A percentile compares a stretch with the other conserved stretches of the same genome.
These are phyloP conservation scores for Aschersonia sp. DNA, from an alignment of 2,329 filamentous ascomycete genomes.

Conservation along the genomic window DNA sequence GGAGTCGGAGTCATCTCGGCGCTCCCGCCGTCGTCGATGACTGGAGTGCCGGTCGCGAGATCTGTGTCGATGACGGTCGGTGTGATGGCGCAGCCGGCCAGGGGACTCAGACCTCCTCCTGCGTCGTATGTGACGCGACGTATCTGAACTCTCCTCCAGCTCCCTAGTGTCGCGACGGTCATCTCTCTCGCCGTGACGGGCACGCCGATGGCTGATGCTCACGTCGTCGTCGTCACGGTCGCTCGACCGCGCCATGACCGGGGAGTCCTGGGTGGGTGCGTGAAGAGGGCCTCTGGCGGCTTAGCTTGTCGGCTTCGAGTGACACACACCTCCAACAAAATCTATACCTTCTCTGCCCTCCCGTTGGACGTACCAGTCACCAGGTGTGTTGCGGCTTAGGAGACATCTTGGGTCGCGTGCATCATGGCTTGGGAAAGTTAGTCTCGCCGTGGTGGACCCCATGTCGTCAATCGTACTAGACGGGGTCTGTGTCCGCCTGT, in stretches of 20 bases:
- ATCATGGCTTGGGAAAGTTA: too few species aligned
- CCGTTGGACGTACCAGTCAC: too few species aligned
- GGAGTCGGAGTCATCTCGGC: conserved; percentile 8
- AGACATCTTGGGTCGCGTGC: too few species aligned
- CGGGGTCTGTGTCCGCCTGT: neutral
- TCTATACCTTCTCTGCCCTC: too few species aligned
- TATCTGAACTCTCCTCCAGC: conserved; percentile 9
- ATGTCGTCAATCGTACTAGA: too few species aligned
- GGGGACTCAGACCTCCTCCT: conserved; percentile 14
- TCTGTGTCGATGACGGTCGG: conserved; percentile 10
- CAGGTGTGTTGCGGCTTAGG: too few species aligned
- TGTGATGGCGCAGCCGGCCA: conserved; percentile 5
- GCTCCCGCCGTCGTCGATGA: conserved; percentile 10
- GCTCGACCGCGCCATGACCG: neutral
- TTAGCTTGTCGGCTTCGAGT: too few species aligned
- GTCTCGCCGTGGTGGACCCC: too few species aligned
- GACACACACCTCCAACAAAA: too few species aligned
- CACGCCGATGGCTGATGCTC: conserved; percentile 2
- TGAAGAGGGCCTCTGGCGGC: too few species aligned
- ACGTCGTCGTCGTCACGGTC: neutral
- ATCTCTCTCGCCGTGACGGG: conserved; percentile 1
- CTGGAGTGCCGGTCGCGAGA: conserved; percentile 16
- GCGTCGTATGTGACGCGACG: conserved; percentile 12
- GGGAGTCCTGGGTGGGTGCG: neutral
- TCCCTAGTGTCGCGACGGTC: conserved; percentile 8